These are phyloP conservation scores for Dactylonectria estremocensis DNA, from an alignment of 2,329 filamentous ascomycete species.

Conservation along the genomic window DNA sequence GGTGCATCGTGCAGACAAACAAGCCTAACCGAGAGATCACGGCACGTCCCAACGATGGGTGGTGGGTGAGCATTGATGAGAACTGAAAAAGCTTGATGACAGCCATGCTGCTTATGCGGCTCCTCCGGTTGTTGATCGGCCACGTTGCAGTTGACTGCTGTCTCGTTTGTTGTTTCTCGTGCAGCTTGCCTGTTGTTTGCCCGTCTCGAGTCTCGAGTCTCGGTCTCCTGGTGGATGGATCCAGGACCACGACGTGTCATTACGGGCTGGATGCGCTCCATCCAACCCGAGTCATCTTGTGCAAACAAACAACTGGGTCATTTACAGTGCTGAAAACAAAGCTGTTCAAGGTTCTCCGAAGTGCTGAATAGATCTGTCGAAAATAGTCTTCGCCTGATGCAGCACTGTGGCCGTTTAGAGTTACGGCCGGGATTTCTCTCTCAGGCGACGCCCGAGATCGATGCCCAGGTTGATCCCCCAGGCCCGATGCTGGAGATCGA, in stretches of 20 bases:
- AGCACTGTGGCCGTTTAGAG: background rate
- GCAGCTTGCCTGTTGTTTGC: conserved; percentile 2
- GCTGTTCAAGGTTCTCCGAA: background rate
- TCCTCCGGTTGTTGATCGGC: background rate
- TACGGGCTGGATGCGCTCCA: conserved; percentile 9
- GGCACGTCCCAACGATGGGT: conserved; percentile 7
- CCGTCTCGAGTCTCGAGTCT: conserved; percentile 1
- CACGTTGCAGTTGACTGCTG: conserved; percentile 12
- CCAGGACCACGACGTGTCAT: background rate
- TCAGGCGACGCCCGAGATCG: conserved; percentile 26
- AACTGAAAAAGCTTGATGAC: conserved; percentile 18
- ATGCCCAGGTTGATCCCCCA: conserved; percentile 11
- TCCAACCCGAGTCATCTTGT: background rate
- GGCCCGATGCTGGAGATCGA: conserved; percentile 11
- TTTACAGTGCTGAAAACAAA: background rate
- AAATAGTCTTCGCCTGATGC: conserved; percentile 3
- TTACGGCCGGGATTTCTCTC: conserved; percentile 10
- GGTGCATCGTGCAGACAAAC: background rate
- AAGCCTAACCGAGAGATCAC: conserved; percentile 13
- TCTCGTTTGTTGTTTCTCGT: conserved; percentile 14
- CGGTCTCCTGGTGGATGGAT: background rate
- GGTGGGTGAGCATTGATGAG: conserved; percentile 1
- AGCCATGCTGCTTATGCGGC: conserved; percentile 8
- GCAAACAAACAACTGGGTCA: conserved; percentile 8
- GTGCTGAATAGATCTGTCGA: conserved; percentile 8